Conservation (phyloP, 768 basidiomycete species). For the Xanthoconium stramineum region DNA sequence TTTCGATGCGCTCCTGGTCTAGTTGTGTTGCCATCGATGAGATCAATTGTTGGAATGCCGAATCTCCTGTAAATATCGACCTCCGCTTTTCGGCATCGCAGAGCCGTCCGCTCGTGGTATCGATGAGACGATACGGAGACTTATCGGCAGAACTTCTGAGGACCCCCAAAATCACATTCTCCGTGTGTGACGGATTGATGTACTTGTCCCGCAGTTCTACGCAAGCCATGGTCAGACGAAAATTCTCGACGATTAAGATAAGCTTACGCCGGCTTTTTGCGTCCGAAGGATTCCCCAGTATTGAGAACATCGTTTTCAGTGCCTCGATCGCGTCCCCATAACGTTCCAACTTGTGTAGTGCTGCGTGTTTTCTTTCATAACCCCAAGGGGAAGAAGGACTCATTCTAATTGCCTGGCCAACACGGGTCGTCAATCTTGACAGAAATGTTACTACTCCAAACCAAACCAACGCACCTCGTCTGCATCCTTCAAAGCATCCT, state of each 20-base stretch:
- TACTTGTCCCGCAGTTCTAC: conserved; percentile 11
- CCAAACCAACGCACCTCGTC: conserved; percentile 10
- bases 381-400: conserved; percentile 13
- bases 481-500: conserved; percentile 15
- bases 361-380: conserved; percentile 15
- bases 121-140: conserved; percentile 19
- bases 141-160: neutral
- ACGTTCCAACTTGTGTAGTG: conserved; percentile 9
- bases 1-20: conserved; percentile 4
- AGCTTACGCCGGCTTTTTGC: conserved; percentile 11
- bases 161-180: neutral
- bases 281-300: conserved; percentile 9
- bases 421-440: neutral
- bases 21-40: conserved; percentile 13
- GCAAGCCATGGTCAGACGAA: neutral
- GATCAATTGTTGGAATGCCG: conserved; percentile 11
- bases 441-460: neutral
- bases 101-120: conserved; percentile 15
- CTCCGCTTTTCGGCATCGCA: conserved; percentile 16
- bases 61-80: conserved; percentile 10
- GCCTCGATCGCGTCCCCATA: conserved; percentile 11
- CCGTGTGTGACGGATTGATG: conserved; percentile 7
- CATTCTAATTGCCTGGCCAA: conserved; percentile 7
- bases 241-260: neutral
- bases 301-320: conserved; percentile 5